Evolutionary conservation across 257 asterid genomes (phyloP), one percentile per base, ranked within the genome.

Genomic region (Salvia miltiorrhiza): DNA sequence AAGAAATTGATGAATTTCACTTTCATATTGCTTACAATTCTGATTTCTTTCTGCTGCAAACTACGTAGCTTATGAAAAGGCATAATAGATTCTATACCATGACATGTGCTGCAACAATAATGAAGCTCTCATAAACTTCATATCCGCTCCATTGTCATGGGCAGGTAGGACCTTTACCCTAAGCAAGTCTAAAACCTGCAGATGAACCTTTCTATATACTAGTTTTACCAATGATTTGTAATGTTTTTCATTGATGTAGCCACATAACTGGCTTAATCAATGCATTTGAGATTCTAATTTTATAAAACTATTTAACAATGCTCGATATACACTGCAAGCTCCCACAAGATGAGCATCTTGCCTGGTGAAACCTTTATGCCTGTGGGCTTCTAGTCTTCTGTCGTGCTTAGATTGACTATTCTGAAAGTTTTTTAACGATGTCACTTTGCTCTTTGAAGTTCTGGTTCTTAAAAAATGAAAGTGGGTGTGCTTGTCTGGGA

Each of bases 401-500:
- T 24, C 67, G 23, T 44, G 58, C 63, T 6, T 58, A 26, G 55
- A 66, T 68, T 9, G 37, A 11, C 66, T 59, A 12, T 33, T 41
- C 40, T 41, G 41, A 23, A 13, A 37, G 43, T 30, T 1, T 32
- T 67, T 65, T 19, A 32, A 54, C 68, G 12, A 53, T 52, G 23
- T 14, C 32, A 49, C 32, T 28, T 57, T 33, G 16, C 41, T 57
- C 55, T 45, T 50, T 67, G 28, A 24, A 20, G 67, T 55, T 71
- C 35, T 50, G 72, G 65, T 14, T 43, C 54, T n/a, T 55, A 12
- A 52, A 48, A 35, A 55, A 44, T 62, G 19, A 60, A 28, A 63
- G 40, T 65, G 77, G 70, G 73, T 62, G 35, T 58, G 35, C 45
- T 49, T 57, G 44, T 67, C 74, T 78, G 60, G 64, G 54, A 64